These are phyloP conservation scores for Botrytis fabae DNA, from an alignment of 2,329 filamentous ascomycete genomes.

Conservation along the genomic window DNA sequence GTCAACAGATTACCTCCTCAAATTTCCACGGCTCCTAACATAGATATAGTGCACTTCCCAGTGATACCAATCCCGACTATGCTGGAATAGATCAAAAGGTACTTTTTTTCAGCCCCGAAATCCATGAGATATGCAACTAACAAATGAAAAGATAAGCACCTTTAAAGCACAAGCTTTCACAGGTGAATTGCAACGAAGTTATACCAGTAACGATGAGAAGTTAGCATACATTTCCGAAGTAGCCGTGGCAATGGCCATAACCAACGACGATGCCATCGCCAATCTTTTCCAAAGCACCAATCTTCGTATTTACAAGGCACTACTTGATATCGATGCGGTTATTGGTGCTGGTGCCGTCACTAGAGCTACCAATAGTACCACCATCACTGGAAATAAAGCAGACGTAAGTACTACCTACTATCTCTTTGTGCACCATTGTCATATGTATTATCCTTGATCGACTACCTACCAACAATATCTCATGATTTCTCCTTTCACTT, in stretches of 20 bases:
- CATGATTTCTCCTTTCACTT: not conserved
- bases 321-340: slow-evolving; percentile 9
- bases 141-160: slow-evolving; percentile 2
- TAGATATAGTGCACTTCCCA: slow-evolving; percentile 1
- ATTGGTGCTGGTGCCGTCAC: not conserved
- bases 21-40: not conserved
- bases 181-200: not conserved
- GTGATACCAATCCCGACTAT: slow-evolving; percentile 13
- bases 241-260: slow-evolving; percentile 5
- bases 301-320: slow-evolving; percentile 7
- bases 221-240: slow-evolving; percentile 14
- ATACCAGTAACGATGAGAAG: not conserved
- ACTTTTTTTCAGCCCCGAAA: not conserved
- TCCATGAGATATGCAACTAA: not conserved
- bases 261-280: slow-evolving; percentile 3
- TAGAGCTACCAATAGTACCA: not conserved
- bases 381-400: not conserved
- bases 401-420: slow-evolving; percentile 10
- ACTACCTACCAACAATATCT: not conserved
- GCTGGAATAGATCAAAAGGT: slow-evolving; percentile 22
- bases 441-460: no score
- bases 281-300: not conserved
- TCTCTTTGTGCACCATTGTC: not conserved
- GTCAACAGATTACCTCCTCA: not conserved
- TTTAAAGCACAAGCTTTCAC: slow-evolving; percentile 12